Base-by-base conservation (phyloP, 305 asterid species). In the Solanum hybrid region DNA sequence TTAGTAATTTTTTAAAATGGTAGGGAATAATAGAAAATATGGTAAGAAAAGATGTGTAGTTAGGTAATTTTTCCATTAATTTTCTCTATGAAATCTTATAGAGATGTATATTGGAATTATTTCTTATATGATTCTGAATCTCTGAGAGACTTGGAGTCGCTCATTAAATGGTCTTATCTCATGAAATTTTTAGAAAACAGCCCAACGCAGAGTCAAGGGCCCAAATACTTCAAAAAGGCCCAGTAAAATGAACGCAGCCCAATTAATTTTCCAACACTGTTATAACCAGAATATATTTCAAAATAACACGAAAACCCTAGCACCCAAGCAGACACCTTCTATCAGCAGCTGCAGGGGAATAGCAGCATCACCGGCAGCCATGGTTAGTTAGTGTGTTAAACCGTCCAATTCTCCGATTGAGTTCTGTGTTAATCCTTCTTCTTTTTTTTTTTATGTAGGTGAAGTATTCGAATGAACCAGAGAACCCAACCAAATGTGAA, bases 391-490 rank as follows among this genome's bases (percentile, higher is more conserved):
- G 9, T 51, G 40, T 34, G 29, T 84, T 84, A 51, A 51, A 31
- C 75, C 28, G 13, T 51, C 11, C 3, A 29, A 51, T 3, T 57
- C 16, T 51, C 4, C 39, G 4, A 84, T 84, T 11, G 22, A 31
- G 8, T 31, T 2, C 33, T 29, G 11, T 11, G 4, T 20, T 84
- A 84, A 84, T 84, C 31, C 13, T 11, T 51, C 31, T 57, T 26
- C 3, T 20, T 83, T 80, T 28, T n/a, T 1, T n/a, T 3, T 46
- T n/a, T n/a, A n/a, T 28, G 6, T 91, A 96, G 98, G 98, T 94
- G 94, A 96, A 95, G 93, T 96, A 96, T 92, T 96, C 98, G 28
- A 94, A 89, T 85, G 98, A 96, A 90, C 96, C 97, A 1, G 96
- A 92, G 36, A 96, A 96, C 79, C 89, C 88, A 16, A 95, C 98